These are phyloP conservation scores for Colletotrichum sp. DNA, from an alignment of 2,329 filamentous ascomycete genomes.

Conservation along the genomic window DNA sequence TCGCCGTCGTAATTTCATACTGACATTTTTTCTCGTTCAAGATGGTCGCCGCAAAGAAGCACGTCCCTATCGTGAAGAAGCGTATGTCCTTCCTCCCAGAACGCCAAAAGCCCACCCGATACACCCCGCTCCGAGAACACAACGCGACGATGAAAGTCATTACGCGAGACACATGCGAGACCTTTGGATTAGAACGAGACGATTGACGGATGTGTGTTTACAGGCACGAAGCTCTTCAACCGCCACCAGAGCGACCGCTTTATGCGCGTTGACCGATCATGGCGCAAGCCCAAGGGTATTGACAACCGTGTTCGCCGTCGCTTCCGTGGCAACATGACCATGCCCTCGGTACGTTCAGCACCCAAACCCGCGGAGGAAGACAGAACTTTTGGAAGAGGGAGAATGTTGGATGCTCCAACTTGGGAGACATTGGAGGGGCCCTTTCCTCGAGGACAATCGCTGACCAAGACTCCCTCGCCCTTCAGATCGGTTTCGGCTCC, in stretches of 20 bases:
- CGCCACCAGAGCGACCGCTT: conserved; percentile 98
- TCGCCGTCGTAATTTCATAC: conserved; percentile 16
- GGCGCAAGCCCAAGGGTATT: conserved; percentile 99
- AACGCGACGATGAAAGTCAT: neutral
- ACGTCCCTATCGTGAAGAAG: conserved; percentile 99
- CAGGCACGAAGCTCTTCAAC: conserved; percentile 92
- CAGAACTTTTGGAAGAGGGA: conserved; percentile 10
- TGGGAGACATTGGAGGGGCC: neutral
- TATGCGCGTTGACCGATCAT: conserved; percentile 87
- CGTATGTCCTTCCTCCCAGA: conserved; percentile 68
- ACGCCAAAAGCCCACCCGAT: neutral
- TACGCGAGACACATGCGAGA: conserved; percentile 4
- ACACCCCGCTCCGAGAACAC: conserved; percentile 6
- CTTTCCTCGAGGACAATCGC: neutral
- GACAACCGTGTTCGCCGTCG: conserved; percentile 97
- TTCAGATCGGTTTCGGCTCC: conserved; percentile 95
- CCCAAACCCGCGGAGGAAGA: neutral
- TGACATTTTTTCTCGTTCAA: conserved; percentile 43
- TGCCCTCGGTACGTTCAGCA: conserved; percentile 87
- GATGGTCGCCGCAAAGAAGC: conserved; percentile 99
- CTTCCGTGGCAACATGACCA: conserved; percentile 93
- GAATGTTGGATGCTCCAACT: neutral
- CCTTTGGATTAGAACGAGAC: conserved; percentile 8
- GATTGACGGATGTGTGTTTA: conserved; percentile 44
- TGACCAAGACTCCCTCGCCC: neutral